phyloP scores from a whole-genome alignment of 2,329 filamentous ascomycete species.

The Fusarium subglutinans region DNA sequence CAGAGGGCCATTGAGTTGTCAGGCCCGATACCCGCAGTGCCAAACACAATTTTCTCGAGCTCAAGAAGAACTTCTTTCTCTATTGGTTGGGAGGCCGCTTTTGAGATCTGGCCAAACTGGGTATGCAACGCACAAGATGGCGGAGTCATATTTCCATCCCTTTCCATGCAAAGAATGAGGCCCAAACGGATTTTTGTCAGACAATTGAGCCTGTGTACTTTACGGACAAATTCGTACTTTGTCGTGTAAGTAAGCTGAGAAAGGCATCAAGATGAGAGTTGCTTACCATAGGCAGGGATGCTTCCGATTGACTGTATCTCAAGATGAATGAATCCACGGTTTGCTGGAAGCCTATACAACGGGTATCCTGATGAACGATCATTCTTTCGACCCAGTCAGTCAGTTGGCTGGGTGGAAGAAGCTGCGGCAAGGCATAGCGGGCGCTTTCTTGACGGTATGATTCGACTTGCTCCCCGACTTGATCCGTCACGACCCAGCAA shows the following conservation, averaged over 20 bases:
- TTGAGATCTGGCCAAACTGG: conserved; percentile 44
- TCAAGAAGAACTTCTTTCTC: conserved; percentile 40
- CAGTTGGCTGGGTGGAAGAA: conserved; percentile 34
- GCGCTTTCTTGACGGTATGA: conserved; percentile 41
- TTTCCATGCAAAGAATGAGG: conserved; percentile 39
- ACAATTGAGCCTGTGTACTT: conserved; percentile 42
- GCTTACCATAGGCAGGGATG: conserved; percentile 39
- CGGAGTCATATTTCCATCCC: conserved; percentile 35
- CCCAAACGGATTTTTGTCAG: conserved; percentile 41
- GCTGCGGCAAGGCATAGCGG: conserved; percentile 39
- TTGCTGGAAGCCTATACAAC: conserved; percentile 42
- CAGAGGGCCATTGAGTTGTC: conserved; percentile 41
- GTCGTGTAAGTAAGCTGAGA: not conserved
- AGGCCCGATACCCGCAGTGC: conserved; percentile 34
- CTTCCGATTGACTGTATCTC: conserved; percentile 37
- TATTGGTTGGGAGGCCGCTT: conserved; percentile 40
- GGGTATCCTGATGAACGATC: conserved; percentile 34
- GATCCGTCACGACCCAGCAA: conserved; percentile 43
- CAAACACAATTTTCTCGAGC: conserved; percentile 42
- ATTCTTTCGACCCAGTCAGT: conserved; percentile 42
- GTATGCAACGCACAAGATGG: conserved; percentile 43
- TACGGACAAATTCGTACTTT: conserved; percentile 39
- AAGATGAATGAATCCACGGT: conserved; percentile 42
- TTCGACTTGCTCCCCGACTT: conserved; percentile 41
- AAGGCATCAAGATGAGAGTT: not conserved